Evolutionary conservation across 306 rosid species (phyloP).

Genomic region (Vigna unguiculata): DNA sequence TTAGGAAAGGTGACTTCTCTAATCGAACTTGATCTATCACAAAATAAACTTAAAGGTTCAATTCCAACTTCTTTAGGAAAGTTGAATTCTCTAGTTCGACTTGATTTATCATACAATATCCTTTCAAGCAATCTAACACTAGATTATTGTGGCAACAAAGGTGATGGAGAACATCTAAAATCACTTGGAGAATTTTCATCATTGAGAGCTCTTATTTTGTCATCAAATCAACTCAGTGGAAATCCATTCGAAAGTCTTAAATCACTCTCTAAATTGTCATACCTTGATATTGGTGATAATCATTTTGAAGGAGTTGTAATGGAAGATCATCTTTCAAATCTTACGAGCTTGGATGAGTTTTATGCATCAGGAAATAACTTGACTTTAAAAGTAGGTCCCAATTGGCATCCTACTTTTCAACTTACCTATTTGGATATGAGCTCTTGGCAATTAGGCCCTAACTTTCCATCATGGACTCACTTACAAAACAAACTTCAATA

Average conservation of each 20-base stretch:
- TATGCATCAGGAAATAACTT: neutral
- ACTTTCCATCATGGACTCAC: conserved; percentile 36
- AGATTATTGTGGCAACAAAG: too few species aligned
- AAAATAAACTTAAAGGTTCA: neutral
- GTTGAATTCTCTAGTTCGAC: too few species aligned
- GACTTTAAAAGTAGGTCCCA: conserved; percentile 9
- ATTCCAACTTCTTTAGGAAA: neutral
- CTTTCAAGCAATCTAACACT: too few species aligned
- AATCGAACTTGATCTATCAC: too few species aligned
- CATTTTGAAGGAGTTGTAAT: conserved; percentile 3
- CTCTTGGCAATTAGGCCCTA: conserved; percentile 32
- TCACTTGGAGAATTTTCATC: neutral
- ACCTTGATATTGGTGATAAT: neutral
- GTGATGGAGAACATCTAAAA: neutral
- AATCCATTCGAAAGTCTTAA: conserved; percentile 1
- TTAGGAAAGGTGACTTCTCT: neutral
- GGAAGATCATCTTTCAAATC: conserved; percentile 19
- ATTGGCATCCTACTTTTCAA: conserved; percentile 31
- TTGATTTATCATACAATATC: too few species aligned
- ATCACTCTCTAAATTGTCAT: neutral
- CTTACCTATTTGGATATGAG: accelerated
- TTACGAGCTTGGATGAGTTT: neutral
- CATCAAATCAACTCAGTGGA: neutral
- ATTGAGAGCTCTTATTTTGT: neutral
- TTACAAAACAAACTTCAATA: neutral